Evolutionary conservation across 176 grass and related monocot genomes (phyloP), one percentile per base, ranked within the genome.

Genomic region (Oropetium thomaeum): DNA sequence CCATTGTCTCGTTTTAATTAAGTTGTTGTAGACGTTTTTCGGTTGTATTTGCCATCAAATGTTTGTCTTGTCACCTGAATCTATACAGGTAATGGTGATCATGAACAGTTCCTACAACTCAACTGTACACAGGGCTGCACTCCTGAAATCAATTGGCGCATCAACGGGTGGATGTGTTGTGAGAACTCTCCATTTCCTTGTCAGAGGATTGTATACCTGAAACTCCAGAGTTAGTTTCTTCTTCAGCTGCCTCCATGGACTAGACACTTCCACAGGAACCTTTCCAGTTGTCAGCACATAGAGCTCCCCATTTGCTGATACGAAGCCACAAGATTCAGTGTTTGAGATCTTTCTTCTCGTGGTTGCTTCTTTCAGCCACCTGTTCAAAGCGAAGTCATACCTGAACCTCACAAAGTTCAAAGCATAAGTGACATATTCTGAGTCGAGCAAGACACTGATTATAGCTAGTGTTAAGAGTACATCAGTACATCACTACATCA

Each of bases 151-250:
- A 51, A 90, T 67, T 8, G 79, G 76, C 40, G 61, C 79, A 57
- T 78, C 33, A 33, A 90, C 64, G 20, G 87, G 93, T 69, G 85
- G 82, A 55, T 74, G 34, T 82, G 77, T 73, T 17, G 47, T 80
- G 45, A 90, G 69, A 31, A 97, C 79, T 65, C 85, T 89, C 93
- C 93, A 97, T 74, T 87, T 87, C 70, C 77, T 91, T 38, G 75
- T 74, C 42, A 60, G 38, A 30, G 88, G 85, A 48, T 88, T 93
- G 60, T 97, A 97, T 14, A 91, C 83, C 69, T 97, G 93, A 67
- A 93, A 83, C 43, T 93, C 93, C 40, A 93, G 25, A 45, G 60
- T 58, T 14, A 68, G 5, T 49, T 75, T 77, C 70, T 65, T 93
- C 83, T 90, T 97, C 14, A 27, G 52, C 9, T 43, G 69, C 70